Evolutionary conservation across 2,329 filamentous ascomycete genomes (phyloP).

Genomic region (Trematosphaeria pertusa): DNA sequence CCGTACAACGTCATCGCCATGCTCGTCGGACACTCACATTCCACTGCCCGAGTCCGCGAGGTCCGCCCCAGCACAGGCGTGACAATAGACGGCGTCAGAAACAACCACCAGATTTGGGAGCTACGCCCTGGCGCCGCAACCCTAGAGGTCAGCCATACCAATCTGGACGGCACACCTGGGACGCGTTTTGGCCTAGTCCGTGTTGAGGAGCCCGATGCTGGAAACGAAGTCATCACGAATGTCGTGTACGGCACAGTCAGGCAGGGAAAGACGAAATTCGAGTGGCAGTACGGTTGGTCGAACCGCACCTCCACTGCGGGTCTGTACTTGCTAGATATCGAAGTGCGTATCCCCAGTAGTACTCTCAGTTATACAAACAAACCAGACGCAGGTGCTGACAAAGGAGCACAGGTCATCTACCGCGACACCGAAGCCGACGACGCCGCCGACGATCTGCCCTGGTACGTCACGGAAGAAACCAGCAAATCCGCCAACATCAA

Average conservation of each 20-base stretch:
- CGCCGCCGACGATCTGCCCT: no score
- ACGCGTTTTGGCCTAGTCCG: not conserved
- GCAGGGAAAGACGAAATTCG: not conserved
- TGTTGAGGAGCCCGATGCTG: not conserved
- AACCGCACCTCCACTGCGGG: no score
- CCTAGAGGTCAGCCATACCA: not conserved
- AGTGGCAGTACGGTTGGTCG: conserved; percentile 1
- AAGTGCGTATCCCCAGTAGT: no score
- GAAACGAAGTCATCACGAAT: not conserved
- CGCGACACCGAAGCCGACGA: no score
- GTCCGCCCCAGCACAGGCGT: no score
- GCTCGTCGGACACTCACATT: not conserved
- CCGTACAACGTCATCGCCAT: conserved; percentile 7
- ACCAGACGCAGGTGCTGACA: no score
- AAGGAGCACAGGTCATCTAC: not conserved
- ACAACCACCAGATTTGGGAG: not conserved
- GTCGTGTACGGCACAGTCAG: conserved; percentile 2
- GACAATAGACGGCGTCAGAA: no score
- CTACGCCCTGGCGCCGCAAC: not conserved
- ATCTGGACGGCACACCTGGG: not conserved
- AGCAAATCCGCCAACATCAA: no score
- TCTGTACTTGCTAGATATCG: no score
- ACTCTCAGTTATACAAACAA: no score
- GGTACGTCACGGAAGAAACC: no score
- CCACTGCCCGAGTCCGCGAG: not conserved